Base-by-base conservation (phyloP, 78 protist species). In the Dictyostelium capitatum region DNA sequence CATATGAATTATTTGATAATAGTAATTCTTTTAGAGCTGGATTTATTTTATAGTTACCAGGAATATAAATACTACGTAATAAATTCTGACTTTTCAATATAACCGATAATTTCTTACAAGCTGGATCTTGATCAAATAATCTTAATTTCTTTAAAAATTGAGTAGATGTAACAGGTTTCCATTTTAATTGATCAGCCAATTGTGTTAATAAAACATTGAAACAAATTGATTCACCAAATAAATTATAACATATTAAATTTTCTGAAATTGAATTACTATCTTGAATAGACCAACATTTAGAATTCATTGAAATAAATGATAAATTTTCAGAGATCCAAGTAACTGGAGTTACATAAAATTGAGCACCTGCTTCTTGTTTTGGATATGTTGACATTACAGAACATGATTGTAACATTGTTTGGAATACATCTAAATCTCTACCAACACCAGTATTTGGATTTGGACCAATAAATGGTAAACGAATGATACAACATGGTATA, bases 391-490 rank as follows among this genome's bases (percentile, higher is more conserved):
- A 25, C 28, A 64, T 25, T 30, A 12, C 46, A 28, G 23, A 28
- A 7, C 73, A 64, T 12, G 43, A 25, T 64, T 64, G 73, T 4
- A 64, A 41, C 4, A 64, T 32, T 28, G 28, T 6, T 64, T 64
- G 73, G 28, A 41, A 28, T 17, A 64, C 25, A 28, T 64, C 73
- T 4, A 41, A 32, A 11, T 64, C 73, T 30, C 73, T 64, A 64
- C 73, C 73, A 64, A 64, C 30, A 64, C 73, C 73, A 64, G 25
- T 64, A 1, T 10, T 14, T 20, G 19, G 28, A 30, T 41, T 41
- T 10, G 79, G 73, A 23, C 73, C 73, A 10, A 56, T 74, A 11
- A 79, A 59, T 23, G 82, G 82, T 10, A 47, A 28, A 41, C 91
- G 37, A 50, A 74, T 48, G 1, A 74, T 74, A 17, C 32, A 25